A percentile compares a stretch with the other conserved stretches of the same genome.
Evolutionary conservation across 208 protist species (phyloP).

Genomic region (Polymyxa betae): DNA sequence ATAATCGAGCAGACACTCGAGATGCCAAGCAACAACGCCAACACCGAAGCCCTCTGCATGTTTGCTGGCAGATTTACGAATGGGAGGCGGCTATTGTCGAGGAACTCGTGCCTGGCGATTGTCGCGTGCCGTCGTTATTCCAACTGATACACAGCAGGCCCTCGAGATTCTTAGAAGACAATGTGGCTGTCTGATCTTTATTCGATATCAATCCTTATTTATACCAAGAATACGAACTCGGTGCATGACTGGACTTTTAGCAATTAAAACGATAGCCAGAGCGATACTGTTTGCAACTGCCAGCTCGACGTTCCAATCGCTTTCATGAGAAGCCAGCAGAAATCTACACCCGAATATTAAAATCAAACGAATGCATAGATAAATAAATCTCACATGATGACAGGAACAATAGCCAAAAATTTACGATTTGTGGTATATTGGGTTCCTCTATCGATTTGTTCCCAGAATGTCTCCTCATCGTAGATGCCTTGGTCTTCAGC

Average conservation of each 20-base stretch:
- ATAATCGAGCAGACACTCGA: neutral
- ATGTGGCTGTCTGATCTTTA: neutral
- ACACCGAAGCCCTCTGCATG: too few relatives aligned
- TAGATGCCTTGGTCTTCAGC: constrained; percentile 48
- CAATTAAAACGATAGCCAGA: neutral
- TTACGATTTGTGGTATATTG: constrained; percentile 59
- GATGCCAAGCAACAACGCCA: neutral
- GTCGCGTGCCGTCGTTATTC: too few relatives aligned
- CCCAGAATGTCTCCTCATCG: constrained; percentile 55
- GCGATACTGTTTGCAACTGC: constrained; percentile 40
- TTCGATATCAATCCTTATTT: constrained; percentile 26
- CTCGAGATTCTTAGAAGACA: too few relatives aligned
- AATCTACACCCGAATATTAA: neutral
- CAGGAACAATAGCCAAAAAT: constrained; percentile 50
- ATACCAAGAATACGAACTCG: constrained; percentile 60
- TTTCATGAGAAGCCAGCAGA: constrained; percentile 35
- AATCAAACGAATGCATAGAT: neutral
- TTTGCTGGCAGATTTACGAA: too few relatives aligned
- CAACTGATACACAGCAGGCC: too few relatives aligned
- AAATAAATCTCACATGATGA: constrained; percentile 2
- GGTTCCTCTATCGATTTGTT: constrained; percentile 57
- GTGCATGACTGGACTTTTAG: constrained; percentile 62
- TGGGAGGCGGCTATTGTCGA: too few relatives aligned
- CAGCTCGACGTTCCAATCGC: constrained; percentile 54
- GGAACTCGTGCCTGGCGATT: too few relatives aligned